Evolutionary conservation across 805 yeast species (phyloP).

Genomic region (Ogataea salicorniae): DNA sequence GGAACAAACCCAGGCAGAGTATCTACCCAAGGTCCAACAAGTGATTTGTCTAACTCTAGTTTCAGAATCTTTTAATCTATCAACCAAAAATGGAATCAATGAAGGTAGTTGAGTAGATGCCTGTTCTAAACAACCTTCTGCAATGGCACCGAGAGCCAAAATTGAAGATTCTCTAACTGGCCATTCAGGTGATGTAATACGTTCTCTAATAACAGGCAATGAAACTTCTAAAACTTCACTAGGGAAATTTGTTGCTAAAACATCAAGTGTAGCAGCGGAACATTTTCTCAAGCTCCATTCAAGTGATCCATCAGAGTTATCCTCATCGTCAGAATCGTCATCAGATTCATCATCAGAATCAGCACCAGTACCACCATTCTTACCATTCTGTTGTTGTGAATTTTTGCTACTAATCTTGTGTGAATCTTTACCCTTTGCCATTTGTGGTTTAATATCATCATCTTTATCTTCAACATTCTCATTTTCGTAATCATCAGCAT

Average conservation of each 20-base stretch:
- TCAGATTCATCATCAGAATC: conserved; percentile 50
- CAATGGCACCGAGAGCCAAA: conserved; percentile 90
- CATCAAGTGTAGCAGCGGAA: conserved; percentile 88
- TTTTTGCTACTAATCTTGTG: conserved; percentile 26
- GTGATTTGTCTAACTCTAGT: conserved; percentile 88
- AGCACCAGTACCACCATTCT: conserved; percentile 20
- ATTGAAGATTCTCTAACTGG: conserved; percentile 89
- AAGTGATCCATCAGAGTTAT: conserved; percentile 57
- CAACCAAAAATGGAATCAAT: conserved; percentile 79
- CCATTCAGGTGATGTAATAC: conserved; percentile 72
- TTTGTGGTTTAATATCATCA: conserved; percentile 82
- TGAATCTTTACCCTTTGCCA: conserved; percentile 57
- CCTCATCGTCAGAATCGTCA: conserved; percentile 70
- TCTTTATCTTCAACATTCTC: conserved; percentile 74
- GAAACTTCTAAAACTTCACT: conserved; percentile 58
- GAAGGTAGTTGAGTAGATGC: conserved; percentile 71
- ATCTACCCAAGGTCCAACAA: conserved; percentile 93
- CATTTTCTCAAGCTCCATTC: conserved; percentile 94
- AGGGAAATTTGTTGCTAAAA: conserved; percentile 65
- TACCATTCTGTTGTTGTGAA: conserved; percentile 7
- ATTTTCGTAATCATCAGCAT: conserved; percentile 69
- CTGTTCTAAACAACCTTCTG: conserved; percentile 77
- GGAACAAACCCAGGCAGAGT: conserved; percentile 72
- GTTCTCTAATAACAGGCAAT: conserved; percentile 70
- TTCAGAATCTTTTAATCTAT: conserved; percentile 67